These are phyloP conservation scores for Xylariales sp. DNA, from an alignment of 2,329 filamentous ascomycete species.

Conservation along the genomic window DNA sequence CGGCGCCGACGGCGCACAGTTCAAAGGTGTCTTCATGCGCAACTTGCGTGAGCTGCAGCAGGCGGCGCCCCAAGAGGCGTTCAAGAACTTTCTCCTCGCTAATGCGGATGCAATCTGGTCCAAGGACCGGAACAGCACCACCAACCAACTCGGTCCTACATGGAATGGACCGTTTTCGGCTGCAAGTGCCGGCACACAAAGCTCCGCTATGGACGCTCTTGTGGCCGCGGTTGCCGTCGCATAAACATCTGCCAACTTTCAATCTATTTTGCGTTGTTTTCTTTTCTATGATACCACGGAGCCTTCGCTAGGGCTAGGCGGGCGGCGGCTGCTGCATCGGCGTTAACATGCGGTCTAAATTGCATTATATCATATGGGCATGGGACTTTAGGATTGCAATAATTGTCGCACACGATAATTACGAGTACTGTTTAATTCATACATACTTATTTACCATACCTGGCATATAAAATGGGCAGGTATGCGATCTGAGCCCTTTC, in stretches of 20 bases:
- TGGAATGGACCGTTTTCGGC: slow-evolving; percentile 48
- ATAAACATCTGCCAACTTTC: slow-evolving; percentile 32
- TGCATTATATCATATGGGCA: slow-evolving; percentile 17
- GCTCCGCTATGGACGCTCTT: slow-evolving; percentile 48
- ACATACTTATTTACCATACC: slow-evolving; percentile 2
- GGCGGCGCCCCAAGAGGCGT: slow-evolving; percentile 58
- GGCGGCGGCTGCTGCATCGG: slow-evolving; percentile 17
- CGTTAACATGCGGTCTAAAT: slow-evolving; percentile 17
- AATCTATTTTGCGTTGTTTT: slow-evolving; percentile 17
- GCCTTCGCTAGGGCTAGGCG: neutral
- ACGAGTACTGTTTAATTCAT: slow-evolving; percentile 16
- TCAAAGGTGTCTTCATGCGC: slow-evolving; percentile 77
- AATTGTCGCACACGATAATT: slow-evolving; percentile 20
- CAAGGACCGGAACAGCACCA: slow-evolving; percentile 48
- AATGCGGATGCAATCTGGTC: slow-evolving; percentile 53
- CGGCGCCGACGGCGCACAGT: slow-evolving; percentile 66
- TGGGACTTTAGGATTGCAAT: slow-evolving; percentile 8
- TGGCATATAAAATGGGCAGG: neutral
- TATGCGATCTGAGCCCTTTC: neutral
- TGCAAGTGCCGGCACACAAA: slow-evolving; percentile 47
- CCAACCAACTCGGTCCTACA: slow-evolving; percentile 46
- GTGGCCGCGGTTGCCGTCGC: slow-evolving; percentile 46
- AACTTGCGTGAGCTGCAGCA: slow-evolving; percentile 69
- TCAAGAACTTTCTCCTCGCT: slow-evolving; percentile 52
- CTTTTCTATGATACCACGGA: slow-evolving; percentile 35